Percentiles rank a stretch among this genome's conserved stretches.
Evolutionary conservation across 208 protist genomes (phyloP).

Genomic region (Leishmania braziliensis): DNA sequence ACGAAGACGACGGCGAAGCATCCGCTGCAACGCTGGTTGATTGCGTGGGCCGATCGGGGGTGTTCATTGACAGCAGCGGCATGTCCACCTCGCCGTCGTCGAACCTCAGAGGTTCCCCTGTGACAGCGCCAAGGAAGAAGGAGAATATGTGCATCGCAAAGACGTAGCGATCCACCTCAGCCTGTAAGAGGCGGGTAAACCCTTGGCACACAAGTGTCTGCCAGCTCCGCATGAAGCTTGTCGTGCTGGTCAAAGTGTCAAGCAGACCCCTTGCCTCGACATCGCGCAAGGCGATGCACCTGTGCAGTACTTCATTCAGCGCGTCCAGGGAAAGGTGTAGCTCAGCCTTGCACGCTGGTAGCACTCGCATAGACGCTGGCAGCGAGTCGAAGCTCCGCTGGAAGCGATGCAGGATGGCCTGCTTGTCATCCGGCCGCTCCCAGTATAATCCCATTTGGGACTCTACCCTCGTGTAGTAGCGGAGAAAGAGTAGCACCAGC

Average conservation of each 20-base stretch:
- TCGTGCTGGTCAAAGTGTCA: constrained; percentile 53
- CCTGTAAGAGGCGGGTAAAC: constrained; percentile 53
- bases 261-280: constrained; percentile 44
- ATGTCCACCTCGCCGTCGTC: constrained; percentile 68
- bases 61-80: constrained; percentile 18
- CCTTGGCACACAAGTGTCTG: constrained; percentile 60
- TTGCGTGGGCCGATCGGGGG: constrained; percentile 20
- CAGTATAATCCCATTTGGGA: constrained; percentile 51
- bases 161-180: constrained; percentile 73
- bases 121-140: constrained; percentile 70
- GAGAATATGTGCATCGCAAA: constrained; percentile 55
- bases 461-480: constrained; percentile 46
- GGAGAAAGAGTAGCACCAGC: constrained; percentile 44
- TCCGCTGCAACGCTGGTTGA: constrained; percentile 4
- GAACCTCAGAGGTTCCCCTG: constrained; percentile 59
- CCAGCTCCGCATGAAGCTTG: constrained; percentile 70
- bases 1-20: constrained; percentile 7
- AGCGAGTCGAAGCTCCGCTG: constrained; percentile 54
- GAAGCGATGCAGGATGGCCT: constrained; percentile 63
- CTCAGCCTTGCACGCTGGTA: constrained; percentile 71
- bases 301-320: constrained; percentile 50
- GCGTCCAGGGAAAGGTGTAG: constrained; percentile 66
- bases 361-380: constrained; percentile 42
- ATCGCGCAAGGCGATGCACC: constrained; percentile 42
- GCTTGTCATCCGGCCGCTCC: constrained; percentile 65